These are phyloP conservation scores for Hypoxylon subgilvum DNA, from an alignment of 495 filamentous ascomycete genomes.

Conservation along the genomic window DNA sequence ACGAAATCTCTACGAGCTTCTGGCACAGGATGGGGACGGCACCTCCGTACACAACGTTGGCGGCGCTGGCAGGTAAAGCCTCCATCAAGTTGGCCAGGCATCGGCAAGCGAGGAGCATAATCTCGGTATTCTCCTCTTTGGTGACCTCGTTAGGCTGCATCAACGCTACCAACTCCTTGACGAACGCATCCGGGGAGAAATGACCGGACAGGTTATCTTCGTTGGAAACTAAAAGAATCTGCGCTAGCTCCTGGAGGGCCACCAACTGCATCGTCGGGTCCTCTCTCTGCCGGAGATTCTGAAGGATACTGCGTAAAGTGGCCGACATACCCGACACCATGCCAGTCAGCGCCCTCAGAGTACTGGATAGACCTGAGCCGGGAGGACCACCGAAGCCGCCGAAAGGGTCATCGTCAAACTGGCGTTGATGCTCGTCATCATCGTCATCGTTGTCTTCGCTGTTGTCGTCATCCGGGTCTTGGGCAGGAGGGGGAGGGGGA, in stretches of 20 bases:
- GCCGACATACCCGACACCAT: slow-evolving; percentile 86
- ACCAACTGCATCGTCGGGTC: slow-evolving; percentile 89
- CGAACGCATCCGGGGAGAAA: slow-evolving; percentile 91
- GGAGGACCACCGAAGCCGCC: slow-evolving; percentile 70
- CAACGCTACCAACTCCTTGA: slow-evolving; percentile 89
- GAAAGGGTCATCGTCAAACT: slow-evolving; percentile 78
- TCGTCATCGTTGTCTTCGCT: slow-evolving; percentile 58
- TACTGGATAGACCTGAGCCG: slow-evolving; percentile 72
- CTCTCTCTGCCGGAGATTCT: slow-evolving; percentile 83
- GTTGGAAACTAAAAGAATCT: slow-evolving; percentile 89
- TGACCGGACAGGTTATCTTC: slow-evolving; percentile 96
- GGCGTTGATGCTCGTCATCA: slow-evolving; percentile 52
- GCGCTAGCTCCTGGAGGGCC: slow-evolving; percentile 90
- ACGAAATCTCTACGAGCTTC: slow-evolving; percentile 92
- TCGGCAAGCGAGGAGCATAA: slow-evolving; percentile 95
- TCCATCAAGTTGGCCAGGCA: slow-evolving; percentile 99
- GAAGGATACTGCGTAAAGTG: slow-evolving; percentile 81
- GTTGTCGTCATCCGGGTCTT: slow-evolving; percentile 56
- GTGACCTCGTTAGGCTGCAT: slow-evolving; percentile 88
- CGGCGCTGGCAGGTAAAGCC: slow-evolving; percentile 86
- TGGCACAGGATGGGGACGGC: slow-evolving; percentile 93
- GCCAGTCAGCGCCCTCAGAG: slow-evolving; percentile 82
- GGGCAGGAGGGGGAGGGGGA: slow-evolving; percentile 49
- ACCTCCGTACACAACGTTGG: slow-evolving; percentile 94
- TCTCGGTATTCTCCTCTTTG: slow-evolving; percentile 92